Conservation (phyloP, 2,329 filamentous ascomycete species). For the Westerdykella ornata region DNA sequence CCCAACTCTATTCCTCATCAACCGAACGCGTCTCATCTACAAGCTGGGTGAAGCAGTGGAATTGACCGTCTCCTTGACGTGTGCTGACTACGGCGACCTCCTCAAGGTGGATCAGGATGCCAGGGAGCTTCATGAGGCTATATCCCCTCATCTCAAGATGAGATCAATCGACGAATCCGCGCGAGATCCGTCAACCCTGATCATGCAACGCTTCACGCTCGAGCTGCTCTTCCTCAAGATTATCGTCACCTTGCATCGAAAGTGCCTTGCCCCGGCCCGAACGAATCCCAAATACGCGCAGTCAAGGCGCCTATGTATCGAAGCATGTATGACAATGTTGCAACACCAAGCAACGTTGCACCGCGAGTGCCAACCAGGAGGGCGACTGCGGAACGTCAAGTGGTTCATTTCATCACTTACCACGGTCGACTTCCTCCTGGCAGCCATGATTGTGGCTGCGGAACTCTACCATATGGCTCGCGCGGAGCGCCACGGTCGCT, state of each 20-base stretch:
- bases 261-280: constrained; percentile 72
- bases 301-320: constrained; percentile 75
- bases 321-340: constrained; percentile 77
- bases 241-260: constrained; percentile 79
- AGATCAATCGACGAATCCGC: constrained; percentile 66
- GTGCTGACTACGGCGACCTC: constrained; percentile 55
- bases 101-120: constrained; percentile 55
- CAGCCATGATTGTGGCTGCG: constrained; percentile 74
- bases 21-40: constrained; percentile 60
- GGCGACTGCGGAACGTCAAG: constrained; percentile 64
- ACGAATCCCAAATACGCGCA: constrained; percentile 76
- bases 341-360: constrained; percentile 70
- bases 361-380: constrained; percentile 64
- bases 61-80: constrained; percentile 55
- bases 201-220: constrained; percentile 78
- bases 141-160: constrained; percentile 74
- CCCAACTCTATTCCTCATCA: constrained; percentile 71
- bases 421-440: constrained; percentile 78
- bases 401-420: constrained; percentile 76
- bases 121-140: constrained; percentile 53
- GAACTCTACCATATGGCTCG: constrained; percentile 68
- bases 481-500: constrained; percentile 35
- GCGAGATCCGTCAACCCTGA: constrained; percentile 59
- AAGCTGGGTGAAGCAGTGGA: constrained; percentile 69
- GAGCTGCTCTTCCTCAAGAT: constrained; percentile 85